These are phyloP conservation scores for Peltaster fructicola DNA, from an alignment of 2,329 filamentous ascomycete genomes.

Conservation along the genomic window DNA sequence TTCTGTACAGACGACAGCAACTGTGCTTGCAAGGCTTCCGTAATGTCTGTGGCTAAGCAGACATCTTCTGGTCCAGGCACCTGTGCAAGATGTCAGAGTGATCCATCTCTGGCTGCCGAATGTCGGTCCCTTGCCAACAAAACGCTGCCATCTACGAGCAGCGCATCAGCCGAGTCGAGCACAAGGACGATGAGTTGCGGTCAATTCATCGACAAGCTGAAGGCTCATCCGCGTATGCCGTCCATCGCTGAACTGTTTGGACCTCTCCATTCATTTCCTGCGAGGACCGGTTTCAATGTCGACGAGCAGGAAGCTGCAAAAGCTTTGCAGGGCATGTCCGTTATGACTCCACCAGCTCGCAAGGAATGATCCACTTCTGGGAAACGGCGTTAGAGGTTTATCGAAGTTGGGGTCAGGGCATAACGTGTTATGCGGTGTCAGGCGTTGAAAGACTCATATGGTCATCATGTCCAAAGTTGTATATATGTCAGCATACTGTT, in stretches of 20 bases:
- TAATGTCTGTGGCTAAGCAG: constrained; percentile 2
- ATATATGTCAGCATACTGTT: too few species aligned
- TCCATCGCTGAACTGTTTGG: constrained; percentile 8
- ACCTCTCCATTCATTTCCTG: constrained; percentile 5
- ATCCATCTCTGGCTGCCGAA: constrained; percentile 12
- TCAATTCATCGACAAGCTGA: constrained; percentile 5
- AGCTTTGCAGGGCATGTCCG: constrained; percentile 6
- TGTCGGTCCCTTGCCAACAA: constrained; percentile 10
- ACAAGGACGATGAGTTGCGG: constrained; percentile 7
- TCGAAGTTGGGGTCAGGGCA: too few species aligned
- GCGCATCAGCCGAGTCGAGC: constrained; percentile 5
- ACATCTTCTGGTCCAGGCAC: constrained; percentile 10
- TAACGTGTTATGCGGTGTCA: too few species aligned
- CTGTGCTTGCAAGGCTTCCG: constrained; percentile 9
- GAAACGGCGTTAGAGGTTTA: too few species aligned
- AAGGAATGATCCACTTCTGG: too few species aligned
- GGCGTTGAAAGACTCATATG: too few species aligned
- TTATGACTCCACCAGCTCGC: too few species aligned
- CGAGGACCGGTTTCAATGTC: constrained; percentile 7
- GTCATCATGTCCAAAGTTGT: too few species aligned
- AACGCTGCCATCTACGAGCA: constrained; percentile 4
- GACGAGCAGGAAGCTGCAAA: constrained; percentile 9
- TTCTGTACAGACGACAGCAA: constrained; percentile 14
- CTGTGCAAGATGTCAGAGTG: constrained; percentile 13
- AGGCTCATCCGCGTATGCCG: constrained; percentile 1